phyloP scores from a whole-genome alignment of 164 flowering plant genomes.

The Aristolochia contorta region DNA sequence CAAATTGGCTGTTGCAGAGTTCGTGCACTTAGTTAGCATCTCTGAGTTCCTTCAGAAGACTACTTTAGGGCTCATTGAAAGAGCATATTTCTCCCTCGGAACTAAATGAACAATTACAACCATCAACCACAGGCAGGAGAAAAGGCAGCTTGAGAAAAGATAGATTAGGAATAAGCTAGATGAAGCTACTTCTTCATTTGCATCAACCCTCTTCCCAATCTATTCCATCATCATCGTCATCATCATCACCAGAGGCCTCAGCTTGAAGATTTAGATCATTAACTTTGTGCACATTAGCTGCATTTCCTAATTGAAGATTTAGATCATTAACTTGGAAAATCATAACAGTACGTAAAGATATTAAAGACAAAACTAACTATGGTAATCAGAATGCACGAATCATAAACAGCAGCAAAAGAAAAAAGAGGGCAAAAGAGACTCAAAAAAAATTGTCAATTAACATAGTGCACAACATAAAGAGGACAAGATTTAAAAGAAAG shows the following conservation, averaged over 20 bases:
- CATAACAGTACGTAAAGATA: not conserved
- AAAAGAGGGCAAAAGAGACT: not conserved
- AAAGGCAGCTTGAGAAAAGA: too few species aligned
- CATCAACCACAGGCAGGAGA: not conserved
- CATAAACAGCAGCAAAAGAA: not conserved
- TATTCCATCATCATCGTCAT: conserved; percentile 31
- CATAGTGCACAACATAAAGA: not conserved
- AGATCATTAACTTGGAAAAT: not conserved
- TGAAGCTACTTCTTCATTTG: not conserved
- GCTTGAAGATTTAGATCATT: conserved; percentile 25
- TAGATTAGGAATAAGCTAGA: not conserved
- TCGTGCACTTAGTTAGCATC: not conserved
- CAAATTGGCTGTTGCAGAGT: too few species aligned
- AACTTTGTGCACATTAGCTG: conserved; percentile 9
- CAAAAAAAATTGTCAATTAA: not conserved
- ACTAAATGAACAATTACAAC: not conserved
- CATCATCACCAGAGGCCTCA: conserved; percentile 25
- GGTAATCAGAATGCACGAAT: not conserved
- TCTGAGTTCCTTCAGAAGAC: not conserved
- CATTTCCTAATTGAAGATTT: conserved; percentile 12
- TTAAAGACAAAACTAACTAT: not conserved
- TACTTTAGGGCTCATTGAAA: not conserved
- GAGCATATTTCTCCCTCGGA: not conserved
- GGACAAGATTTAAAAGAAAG: not conserved
- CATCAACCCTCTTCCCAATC: conserved; percentile 33